Percentiles rank a stretch among this genome's conserved stretches.
These are phyloP conservation scores for Agrostemma githago DNA, from an alignment of 148 eudicot genomes.

Conservation along the genomic window DNA sequence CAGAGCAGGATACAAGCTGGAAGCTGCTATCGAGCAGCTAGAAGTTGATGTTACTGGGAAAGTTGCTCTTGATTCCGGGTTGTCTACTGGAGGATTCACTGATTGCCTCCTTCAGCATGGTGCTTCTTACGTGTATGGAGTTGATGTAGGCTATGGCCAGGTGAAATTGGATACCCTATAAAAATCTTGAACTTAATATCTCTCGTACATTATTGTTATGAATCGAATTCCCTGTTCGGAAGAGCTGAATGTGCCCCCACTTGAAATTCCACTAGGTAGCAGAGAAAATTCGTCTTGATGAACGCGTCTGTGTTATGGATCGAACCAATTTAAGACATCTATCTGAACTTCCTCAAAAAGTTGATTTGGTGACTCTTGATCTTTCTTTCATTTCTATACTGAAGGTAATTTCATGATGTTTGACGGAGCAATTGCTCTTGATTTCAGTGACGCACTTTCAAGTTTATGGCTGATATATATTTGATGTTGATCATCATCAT, in stretches of 20 bases:
- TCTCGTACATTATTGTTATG: too few relatives aligned
- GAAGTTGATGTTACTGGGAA: slow-evolving; percentile 77
- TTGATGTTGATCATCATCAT: background rate
- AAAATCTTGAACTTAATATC: too few relatives aligned
- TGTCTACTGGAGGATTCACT: slow-evolving; percentile 98
- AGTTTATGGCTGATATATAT: background rate
- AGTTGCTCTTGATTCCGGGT: slow-evolving; percentile 94
- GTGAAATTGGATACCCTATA: background rate
- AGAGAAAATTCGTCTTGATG: slow-evolving; percentile 82
- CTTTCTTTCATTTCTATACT: slow-evolving; percentile 97
- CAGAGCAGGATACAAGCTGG: slow-evolving; percentile 97
- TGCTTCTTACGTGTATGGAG: slow-evolving; percentile 83
- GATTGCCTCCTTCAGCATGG: slow-evolving; percentile 97
- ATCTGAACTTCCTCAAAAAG: slow-evolving; percentile 84
- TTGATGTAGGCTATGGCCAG: slow-evolving; percentile 99
- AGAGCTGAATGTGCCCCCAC: background rate
- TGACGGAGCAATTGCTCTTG: slow-evolving; percentile 2
- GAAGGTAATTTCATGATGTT: slow-evolving; percentile 42
- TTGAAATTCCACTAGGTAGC: slow-evolving; percentile 55
- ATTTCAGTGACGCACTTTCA: background rate
- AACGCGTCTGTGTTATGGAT: slow-evolving; percentile 74
- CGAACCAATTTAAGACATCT: slow-evolving; percentile 92
- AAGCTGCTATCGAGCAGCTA: slow-evolving; percentile 91
- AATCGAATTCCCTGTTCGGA: too few relatives aligned
- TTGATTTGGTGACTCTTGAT: slow-evolving; percentile 93